Evolutionary conservation across 441 rosid genomes (phyloP), one percentile per base, ranked within the genome.

Genomic region (Euphorbia celastroides): DNA sequence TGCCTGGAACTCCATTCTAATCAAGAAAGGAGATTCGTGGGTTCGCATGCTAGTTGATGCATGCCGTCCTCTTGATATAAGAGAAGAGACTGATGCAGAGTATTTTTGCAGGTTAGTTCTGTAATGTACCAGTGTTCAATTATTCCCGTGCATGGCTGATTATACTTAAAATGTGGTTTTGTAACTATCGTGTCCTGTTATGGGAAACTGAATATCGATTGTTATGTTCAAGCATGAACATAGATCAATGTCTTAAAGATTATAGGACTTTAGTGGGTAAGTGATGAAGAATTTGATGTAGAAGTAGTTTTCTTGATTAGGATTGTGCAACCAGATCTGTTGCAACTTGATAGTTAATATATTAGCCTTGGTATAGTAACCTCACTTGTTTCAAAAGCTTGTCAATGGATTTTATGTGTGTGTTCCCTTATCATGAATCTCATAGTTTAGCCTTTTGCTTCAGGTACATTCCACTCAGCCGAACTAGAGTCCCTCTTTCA

Each of bases 41-140:
- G 85, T 86, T 72, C 92, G 94, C 16, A 82, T 94, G 90, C 79
- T 94, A 63, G 96, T 91, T 65, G 98, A 94, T 77, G 91, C 98
- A 41, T 94, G 98, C 54, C 86, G 72, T 65, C 97, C 99, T 30
- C 85, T 75, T 74, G 99, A 92, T 75, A 89, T 89, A 67, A 86
- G 97, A 66, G 96, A 92, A 78, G 94, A 88, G 75, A 78, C 86
- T 41, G 98, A 92, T 80, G 81, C 84, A 36, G 97, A 94, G 77
- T 89, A 75, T 74, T 75, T 81, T 73, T 86, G 86, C 87, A 81
- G 98, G 99, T 92, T 27, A 63, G 74, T 74, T 76, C 64, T 30
- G 25, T 41, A 20, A 66, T 20, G 60, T 28, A 38, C 60, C 27
- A 48, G 32, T 66, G 63, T 48, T 67, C 41, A 23, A 46, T 60